Percentiles rank a stretch among this genome's conserved stretches.
Conservation (phyloP, 371 early-diverging fungal species). For the Rhizomucor miehei region DNA sequence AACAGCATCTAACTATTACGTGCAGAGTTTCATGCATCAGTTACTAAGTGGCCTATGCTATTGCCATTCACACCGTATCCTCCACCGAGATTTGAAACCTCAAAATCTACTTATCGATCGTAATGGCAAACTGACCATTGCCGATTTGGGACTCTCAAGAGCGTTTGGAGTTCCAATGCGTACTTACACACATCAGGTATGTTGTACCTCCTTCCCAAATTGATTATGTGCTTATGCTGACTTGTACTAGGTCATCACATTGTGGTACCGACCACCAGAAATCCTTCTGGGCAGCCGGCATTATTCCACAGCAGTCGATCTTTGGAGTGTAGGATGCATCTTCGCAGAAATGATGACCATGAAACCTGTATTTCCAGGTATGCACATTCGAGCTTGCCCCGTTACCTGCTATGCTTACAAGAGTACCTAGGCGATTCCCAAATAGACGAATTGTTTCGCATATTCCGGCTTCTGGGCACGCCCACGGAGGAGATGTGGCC, state of each 20-base stretch:
- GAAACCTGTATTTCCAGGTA: constrained; percentile 84
- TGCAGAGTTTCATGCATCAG: constrained; percentile 90
- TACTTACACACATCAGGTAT: constrained; percentile 91
- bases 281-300: constrained; percentile 67
- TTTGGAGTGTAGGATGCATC: constrained; percentile 84
- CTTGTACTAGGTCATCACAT: constrained; percentile 82
- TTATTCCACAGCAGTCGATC: constrained; percentile 72
- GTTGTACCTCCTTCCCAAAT: neutral
- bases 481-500: constrained; percentile 89
- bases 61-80: constrained; percentile 85
- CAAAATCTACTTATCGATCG: constrained; percentile 94
- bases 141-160: constrained; percentile 95
- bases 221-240: neutral
- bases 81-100: constrained; percentile 94
- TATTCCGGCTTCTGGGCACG: constrained; percentile 91
- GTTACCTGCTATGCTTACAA: neutral
- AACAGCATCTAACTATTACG: neutral
- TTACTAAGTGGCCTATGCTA: constrained; percentile 79
- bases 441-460: constrained; percentile 94
- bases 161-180: constrained; percentile 88
- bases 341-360: constrained; percentile 91
- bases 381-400: neutral
- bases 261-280: constrained; percentile 90
- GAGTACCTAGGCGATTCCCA: constrained; percentile 84
- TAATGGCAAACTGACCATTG: constrained; percentile 83